phyloP scores from a whole-genome alignment of 306 rosid genomes.

The Prunus davidiana region DNA sequence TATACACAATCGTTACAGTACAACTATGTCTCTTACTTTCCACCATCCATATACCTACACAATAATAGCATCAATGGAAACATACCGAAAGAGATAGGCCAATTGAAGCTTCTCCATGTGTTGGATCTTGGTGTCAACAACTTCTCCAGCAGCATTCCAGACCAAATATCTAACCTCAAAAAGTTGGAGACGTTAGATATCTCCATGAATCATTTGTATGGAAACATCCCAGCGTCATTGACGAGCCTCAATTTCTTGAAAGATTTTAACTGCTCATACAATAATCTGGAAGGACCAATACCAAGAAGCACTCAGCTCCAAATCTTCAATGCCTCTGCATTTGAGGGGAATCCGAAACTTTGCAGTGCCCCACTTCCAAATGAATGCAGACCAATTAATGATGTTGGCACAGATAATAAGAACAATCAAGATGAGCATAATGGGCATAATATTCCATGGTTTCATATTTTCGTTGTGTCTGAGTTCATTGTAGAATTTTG shows the following conservation, averaged over 20 bases:
- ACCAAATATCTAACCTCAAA: not conserved
- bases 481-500: not conserved
- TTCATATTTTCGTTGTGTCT: not conserved
- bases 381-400: not conserved
- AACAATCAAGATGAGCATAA: not conserved
- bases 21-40: not conserved
- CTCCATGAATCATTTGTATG: not conserved
- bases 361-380: not conserved
- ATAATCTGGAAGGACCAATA: constrained; percentile 2
- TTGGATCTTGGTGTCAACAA: constrained; percentile 4
- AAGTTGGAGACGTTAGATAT: not conserved
- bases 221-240: not conserved
- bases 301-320: constrained; percentile 7
- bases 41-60: not conserved
- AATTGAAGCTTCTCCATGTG: not conserved
- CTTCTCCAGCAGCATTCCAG: not conserved
- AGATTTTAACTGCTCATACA: not conserved
- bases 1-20: not conserved
- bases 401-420: not conserved
- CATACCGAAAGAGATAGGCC: constrained; percentile 11
- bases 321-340: not conserved
- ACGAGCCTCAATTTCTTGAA: not conserved
- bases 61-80: not conserved
- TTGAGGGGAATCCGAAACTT: not conserved
- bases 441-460: not conserved